Conservation (phyloP, 169 alveolate genomes). For the Babesia bigemina region DNA sequence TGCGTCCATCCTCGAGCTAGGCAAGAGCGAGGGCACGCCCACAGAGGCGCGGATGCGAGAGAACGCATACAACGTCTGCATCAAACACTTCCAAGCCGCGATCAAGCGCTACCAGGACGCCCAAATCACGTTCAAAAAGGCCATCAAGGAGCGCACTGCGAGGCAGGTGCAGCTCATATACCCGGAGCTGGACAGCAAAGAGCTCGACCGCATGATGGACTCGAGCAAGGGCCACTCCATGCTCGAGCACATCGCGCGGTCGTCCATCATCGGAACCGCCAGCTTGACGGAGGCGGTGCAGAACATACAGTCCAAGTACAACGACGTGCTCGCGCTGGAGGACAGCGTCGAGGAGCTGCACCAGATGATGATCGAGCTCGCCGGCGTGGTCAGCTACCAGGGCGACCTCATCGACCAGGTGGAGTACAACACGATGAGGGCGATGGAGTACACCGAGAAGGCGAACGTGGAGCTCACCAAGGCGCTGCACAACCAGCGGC, state of each 20-base stretch:
- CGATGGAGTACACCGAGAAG: slow-evolving; percentile 79
- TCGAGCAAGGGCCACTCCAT: slow-evolving; percentile 34
- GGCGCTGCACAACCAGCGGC: slow-evolving; percentile 63
- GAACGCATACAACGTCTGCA: slow-evolving; percentile 60
- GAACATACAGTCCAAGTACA: slow-evolving; percentile 82
- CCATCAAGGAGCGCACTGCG: slow-evolving; percentile 53
- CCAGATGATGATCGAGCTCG: slow-evolving; percentile 83
- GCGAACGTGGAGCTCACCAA: slow-evolving; percentile 70
- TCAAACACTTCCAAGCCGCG: slow-evolving; percentile 66
- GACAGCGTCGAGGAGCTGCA: slow-evolving; percentile 82
- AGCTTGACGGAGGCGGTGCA: slow-evolving; percentile 80
- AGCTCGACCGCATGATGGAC: slow-evolving; percentile 34
- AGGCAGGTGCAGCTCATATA: slow-evolving; percentile 64
- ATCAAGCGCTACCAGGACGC: slow-evolving; percentile 67
- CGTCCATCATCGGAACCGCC: slow-evolving; percentile 43
- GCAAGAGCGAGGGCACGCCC: slow-evolving; percentile 47
- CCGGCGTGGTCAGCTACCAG: slow-evolving; percentile 81
- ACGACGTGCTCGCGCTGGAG: slow-evolving; percentile 83
- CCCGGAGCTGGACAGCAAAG: slow-evolving; percentile 50
- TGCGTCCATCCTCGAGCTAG: slow-evolving; percentile 20
- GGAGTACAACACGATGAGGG: slow-evolving; percentile 74
- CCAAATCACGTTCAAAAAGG: slow-evolving; percentile 53
- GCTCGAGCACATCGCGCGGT: slow-evolving; percentile 57
- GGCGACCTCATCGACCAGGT: slow-evolving; percentile 86
- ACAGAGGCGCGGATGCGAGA: slow-evolving; percentile 62